phyloP scores from a whole-genome alignment of 176 grass and related monocot species.

The Eragrostis nindensis region DNA sequence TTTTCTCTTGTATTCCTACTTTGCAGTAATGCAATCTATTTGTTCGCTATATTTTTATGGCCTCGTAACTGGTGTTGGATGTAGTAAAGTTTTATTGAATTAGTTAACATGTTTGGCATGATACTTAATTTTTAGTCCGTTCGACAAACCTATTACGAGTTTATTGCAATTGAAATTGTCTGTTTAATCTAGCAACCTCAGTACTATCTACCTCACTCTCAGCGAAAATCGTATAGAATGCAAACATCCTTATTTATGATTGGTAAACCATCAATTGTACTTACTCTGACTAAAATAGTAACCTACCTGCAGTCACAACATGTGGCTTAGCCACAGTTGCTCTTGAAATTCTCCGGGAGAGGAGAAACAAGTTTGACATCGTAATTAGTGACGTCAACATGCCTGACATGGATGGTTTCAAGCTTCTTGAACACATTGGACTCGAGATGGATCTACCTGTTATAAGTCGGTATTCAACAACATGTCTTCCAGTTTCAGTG shows the following conservation, averaged over 20 bases:
- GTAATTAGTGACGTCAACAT: conserved; percentile 99
- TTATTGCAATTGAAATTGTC: neutral
- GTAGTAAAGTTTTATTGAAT: neutral
- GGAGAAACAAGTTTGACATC: conserved; percentile 91
- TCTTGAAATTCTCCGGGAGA: conserved; percentile 84
- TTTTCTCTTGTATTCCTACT: conserved; percentile 14
- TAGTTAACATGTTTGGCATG: neutral
- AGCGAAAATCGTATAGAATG: neutral
- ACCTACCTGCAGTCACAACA: conserved; percentile 73
- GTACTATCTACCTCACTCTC: neutral
- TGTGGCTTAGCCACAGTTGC: conserved; percentile 81
- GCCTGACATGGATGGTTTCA: conserved; percentile 99
- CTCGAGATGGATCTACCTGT: conserved; percentile 98
- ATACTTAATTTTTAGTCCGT: neutral
- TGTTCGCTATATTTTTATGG: conserved; percentile 9
- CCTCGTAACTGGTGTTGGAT: conserved; percentile 3
- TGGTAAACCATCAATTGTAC: conserved; percentile 1
- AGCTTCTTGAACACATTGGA: conserved; percentile 97
- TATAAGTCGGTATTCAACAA: conserved; percentile 79
- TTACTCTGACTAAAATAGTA: conserved; percentile 34
- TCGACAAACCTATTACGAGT: neutral
- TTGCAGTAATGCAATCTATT: neutral
- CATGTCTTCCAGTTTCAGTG: conserved; percentile 23
- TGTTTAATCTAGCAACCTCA: neutral
- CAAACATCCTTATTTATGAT: conserved; percentile 32